Base-by-base conservation (phyloP, 768 basidiomycete genomes). In the Pleurotus citrinopileatus region DNA sequence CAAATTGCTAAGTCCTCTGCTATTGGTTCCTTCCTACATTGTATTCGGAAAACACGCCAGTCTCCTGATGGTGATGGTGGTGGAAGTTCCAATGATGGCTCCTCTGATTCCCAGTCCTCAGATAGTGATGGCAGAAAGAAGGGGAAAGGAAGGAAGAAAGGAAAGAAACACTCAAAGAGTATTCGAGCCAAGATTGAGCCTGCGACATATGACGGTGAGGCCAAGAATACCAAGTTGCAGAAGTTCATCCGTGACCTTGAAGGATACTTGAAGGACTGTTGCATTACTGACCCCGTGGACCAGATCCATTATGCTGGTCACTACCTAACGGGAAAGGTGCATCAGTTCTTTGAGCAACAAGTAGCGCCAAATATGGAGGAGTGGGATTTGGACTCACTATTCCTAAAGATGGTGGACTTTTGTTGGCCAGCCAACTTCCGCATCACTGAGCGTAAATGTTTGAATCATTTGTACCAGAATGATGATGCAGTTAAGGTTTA, bases 341-440 rank as follows among this genome's bases (percentile, higher is more conserved):
- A 66, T 42, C 57, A 70, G 12, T 72, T 69, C 26, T 74, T 70
- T 34, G 59, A 61, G 0, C 55, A 62, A n/a, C 58, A 62, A 6
- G 67, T 74, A 0, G 57, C 70, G 0, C 40, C 53, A 1, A 61
- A 63, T 4, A 55, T 60, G 0, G 54, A 64, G 2, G 34, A 60
- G 0, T 75, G 70, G 69, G 55, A 27, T 0, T 27, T 74, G 0
- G 26, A 55, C 6, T 25, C 60, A 1, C 72, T 74, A 51, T 72
- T 72, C 46, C 12, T 47, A 3, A 64, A 62, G 28, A 12, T 74
- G n/a, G 73, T 70, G 50, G 60, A 73, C 20, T 69, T 70, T 25
- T 72, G 72, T 26, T 75, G 73, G 58, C 72, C 72, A 0, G 37
- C 63, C 0, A 59, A 70, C 32, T 73, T 40, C n/a, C 38, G 38